These are phyloP conservation scores for Excoecaria cochinchinensis DNA, from an alignment of 345 rosid genomes.

Conservation along the genomic window DNA sequence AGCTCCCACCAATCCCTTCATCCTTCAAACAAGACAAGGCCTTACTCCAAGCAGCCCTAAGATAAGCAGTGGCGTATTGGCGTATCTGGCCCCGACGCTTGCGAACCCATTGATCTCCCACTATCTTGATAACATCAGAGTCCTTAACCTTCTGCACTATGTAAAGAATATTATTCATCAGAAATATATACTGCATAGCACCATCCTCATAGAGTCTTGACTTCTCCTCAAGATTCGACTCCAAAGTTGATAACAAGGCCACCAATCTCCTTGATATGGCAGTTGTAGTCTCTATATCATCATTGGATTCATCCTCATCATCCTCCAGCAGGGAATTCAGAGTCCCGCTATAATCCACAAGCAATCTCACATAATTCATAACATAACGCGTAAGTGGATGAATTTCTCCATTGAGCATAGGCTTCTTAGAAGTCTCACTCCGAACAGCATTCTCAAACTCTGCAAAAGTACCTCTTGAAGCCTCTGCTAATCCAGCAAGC, in stretches of 20 bases:
- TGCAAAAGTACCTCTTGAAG: constrained; percentile 78
- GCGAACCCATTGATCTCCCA: constrained; percentile 95
- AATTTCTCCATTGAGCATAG: constrained; percentile 81
- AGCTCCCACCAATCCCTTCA: constrained; percentile 67
- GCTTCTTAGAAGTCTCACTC: constrained; percentile 73
- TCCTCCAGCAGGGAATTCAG: constrained; percentile 59
- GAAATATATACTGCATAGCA: constrained; percentile 69
- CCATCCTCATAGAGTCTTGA: constrained; percentile 76
- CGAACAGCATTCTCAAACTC: constrained; percentile 87
- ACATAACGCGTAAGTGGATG: constrained; percentile 94
- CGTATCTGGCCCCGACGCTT: constrained; percentile 78
- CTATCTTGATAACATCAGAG: constrained; percentile 72
- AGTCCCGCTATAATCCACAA: constrained; percentile 70
- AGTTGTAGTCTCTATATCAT: constrained; percentile 44
- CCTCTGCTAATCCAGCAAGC: constrained; percentile 57
- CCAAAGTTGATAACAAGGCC: constrained; percentile 55
- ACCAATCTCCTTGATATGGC: constrained; percentile 59
- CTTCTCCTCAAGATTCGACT: constrained; percentile 86
- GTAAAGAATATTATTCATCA: constrained; percentile 88
- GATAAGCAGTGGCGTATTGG: constrained; percentile 83
- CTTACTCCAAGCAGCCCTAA: constrained; percentile 85
- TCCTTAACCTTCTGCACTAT: constrained; percentile 88
- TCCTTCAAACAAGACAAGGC: constrained; percentile 79
- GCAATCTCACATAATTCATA: constrained; percentile 86
- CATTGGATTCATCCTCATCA: constrained; percentile 44